Evolutionary conservation across 2,329 filamentous ascomycete genomes (phyloP).

Genomic region (Pseudocercospora ulei): DNA sequence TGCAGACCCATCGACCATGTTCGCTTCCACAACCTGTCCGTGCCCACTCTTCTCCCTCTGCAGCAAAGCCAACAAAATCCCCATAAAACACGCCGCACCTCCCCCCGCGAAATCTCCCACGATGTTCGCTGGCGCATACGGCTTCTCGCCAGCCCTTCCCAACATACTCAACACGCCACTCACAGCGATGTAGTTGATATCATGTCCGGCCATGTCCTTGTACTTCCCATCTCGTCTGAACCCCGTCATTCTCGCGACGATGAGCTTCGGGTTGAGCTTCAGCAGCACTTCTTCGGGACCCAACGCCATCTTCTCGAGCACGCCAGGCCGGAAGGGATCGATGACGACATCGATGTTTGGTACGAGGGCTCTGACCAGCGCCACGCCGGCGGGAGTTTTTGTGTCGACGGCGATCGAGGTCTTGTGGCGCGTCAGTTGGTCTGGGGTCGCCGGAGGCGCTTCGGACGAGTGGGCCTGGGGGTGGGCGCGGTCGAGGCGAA

Average conservation of each 20-base stretch:
- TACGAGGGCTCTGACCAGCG: slow-evolving; percentile 57
- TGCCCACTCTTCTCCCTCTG: slow-evolving; percentile 53
- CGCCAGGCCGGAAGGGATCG: slow-evolving; percentile 85
- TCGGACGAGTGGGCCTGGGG: slow-evolving; percentile 31
- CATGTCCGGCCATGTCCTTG: slow-evolving; percentile 79
- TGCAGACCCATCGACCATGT: slow-evolving; percentile 85
- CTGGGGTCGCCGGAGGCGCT: slow-evolving; percentile 45
- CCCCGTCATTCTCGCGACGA: slow-evolving; percentile 79
- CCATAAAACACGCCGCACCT: slow-evolving; percentile 69
- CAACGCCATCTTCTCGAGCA: slow-evolving; percentile 74
- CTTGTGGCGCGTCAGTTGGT: slow-evolving; percentile 73
- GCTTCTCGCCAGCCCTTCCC: slow-evolving; percentile 58
- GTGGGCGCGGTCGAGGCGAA: slow-evolving; percentile 66
- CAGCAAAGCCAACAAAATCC: slow-evolving; percentile 69
- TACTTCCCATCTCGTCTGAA: slow-evolving; percentile 83
- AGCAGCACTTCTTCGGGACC: slow-evolving; percentile 58
- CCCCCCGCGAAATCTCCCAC: slow-evolving; percentile 87
- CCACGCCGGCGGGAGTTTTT: slow-evolving; percentile 55
- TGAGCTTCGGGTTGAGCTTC: slow-evolving; percentile 59
- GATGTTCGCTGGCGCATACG: slow-evolving; percentile 72
- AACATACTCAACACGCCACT: slow-evolving; percentile 69
- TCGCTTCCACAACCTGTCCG: slow-evolving; percentile 86
- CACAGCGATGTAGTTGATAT: slow-evolving; percentile 93
- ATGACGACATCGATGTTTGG: slow-evolving; percentile 65
- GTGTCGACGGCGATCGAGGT: slow-evolving; percentile 70